A percentile compares a stretch with the other conserved stretches of the same genome.
phyloP scores from a whole-genome alignment of 257 asterid species.

The Fraxinus americana region DNA sequence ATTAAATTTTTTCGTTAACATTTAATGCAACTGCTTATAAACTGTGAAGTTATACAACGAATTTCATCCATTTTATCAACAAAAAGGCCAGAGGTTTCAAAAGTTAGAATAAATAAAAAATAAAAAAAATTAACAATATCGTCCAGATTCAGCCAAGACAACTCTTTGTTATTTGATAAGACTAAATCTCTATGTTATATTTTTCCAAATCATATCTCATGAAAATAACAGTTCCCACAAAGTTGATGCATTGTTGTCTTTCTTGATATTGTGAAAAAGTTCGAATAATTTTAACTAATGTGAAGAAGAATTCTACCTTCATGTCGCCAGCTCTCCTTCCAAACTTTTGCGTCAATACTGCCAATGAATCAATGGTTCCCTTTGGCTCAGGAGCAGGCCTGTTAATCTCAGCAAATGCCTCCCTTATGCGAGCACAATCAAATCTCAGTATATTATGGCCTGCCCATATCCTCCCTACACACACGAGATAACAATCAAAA shows the following conservation, averaged over 20 bases:
- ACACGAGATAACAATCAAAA: constrained; percentile 5
- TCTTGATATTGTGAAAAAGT: constrained; percentile 1
- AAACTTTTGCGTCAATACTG: constrained; percentile 68
- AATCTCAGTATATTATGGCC: constrained; percentile 88
- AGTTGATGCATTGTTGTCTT: not conserved
- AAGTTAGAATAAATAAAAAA: not conserved
- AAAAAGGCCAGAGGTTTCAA: not conserved
- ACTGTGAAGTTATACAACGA: not conserved
- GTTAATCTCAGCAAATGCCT: constrained; percentile 79
- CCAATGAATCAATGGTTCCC: constrained; percentile 79
- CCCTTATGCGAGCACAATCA: constrained; percentile 75
- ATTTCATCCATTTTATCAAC: not conserved
- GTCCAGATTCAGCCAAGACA: not conserved
- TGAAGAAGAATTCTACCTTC: constrained; percentile 54
- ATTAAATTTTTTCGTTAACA: not conserved
- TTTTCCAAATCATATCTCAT: constrained; percentile 14
- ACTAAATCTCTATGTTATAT: not conserved
- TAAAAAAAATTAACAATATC: not conserved
- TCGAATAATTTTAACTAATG: constrained; percentile 6
- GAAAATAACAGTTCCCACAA: not conserved
- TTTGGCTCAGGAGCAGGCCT: constrained; percentile 89
- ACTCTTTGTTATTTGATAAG: not conserved
- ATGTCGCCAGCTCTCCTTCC: constrained; percentile 95
- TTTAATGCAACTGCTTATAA: not conserved
- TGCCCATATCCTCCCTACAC: constrained; percentile 89